Base-by-base conservation (phyloP, 139 green algal species). In the Mychonastes homosphaera region DNA sequence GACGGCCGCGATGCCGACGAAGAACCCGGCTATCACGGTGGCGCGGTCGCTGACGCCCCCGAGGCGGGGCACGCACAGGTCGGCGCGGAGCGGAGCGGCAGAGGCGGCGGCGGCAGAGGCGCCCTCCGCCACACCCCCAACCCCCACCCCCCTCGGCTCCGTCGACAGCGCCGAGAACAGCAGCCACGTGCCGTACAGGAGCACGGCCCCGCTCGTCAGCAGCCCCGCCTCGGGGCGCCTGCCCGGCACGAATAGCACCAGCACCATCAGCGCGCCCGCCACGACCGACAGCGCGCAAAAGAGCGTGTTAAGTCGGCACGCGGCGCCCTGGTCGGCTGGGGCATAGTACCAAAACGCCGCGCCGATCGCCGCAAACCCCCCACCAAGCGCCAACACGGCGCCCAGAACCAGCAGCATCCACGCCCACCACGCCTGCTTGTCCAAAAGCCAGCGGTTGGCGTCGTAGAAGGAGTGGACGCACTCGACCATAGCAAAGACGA, bases 221-320 rank as follows among this genome's bases (percentile, higher is more conserved):
- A 68, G 61, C 7, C 51, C 51, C 8, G 43, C 62, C 34, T 58
- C 46, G 53, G 55, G 41, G 34, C 57, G 32, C n/a, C 56, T 27
- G 10, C 74, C 69, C 4, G 79, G 78, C 1, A 94, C 39, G 23
- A 79, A 85, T 16, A 92, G 60, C 19, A 79, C 28, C 3, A 32
- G 74, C 35, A 70, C 56, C 46, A 84, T 79, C 2, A 60, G 38
- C 1, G 91, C 16, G 18, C 73, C 83, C 30, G 86, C 41, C 4
- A 90, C 49, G 4, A 94, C 43, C 18, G 76, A 82, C 53, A 67
- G 85, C 1, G 86, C 90, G 62, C 87, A 86, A 62, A 92, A 89
- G 49, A 84, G 86, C 46, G 91, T 79, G 58, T 95, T 95, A 15
- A 87, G 64, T n/a, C 56, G 62, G 65, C 84, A 91, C 40, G 35